phyloP scores from a whole-genome alignment of 495 filamentous ascomycete species.

The Penicillium odoratum region DNA sequence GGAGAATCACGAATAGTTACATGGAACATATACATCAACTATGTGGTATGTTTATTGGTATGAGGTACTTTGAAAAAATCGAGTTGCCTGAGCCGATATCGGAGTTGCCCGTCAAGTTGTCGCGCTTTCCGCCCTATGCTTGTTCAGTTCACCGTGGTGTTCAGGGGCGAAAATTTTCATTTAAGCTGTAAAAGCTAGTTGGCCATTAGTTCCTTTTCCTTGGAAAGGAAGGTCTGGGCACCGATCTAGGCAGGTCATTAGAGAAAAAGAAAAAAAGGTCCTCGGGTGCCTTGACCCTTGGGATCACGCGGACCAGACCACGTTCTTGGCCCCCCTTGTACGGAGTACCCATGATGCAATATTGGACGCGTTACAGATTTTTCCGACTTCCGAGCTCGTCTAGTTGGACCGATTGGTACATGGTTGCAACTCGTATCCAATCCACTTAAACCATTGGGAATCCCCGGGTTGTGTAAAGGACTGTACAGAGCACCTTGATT shows the following conservation, averaged over 20 bases:
- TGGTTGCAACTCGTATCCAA: not conserved
- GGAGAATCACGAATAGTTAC: slow-evolving; percentile 8
- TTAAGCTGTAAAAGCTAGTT: not conserved
- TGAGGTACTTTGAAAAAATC: too few species aligned
- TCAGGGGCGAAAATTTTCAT: slow-evolving; percentile 11
- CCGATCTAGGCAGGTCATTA: slow-evolving; percentile 5
- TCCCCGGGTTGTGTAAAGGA: not conserved
- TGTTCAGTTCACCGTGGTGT: slow-evolving; percentile 21
- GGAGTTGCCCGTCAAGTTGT: slow-evolving; percentile 7
- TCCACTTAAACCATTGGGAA: slow-evolving; percentile 1
- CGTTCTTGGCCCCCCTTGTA: not conserved
- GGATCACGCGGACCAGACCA: slow-evolving; percentile 1
- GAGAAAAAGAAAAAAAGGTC: not conserved
- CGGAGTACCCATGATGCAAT: slow-evolving; percentile 15
- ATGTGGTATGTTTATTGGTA: too few species aligned
- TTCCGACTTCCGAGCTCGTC: slow-evolving; percentile 1
- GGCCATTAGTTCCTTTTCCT: not conserved
- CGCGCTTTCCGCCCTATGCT: slow-evolving; percentile 17
- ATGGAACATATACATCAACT: too few species aligned
- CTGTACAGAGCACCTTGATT: not conserved
- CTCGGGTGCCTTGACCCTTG: slow-evolving; percentile 3
- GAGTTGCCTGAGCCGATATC: slow-evolving; percentile 20
- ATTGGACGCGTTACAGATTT: slow-evolving; percentile 5
- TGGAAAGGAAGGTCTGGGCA: not conserved
- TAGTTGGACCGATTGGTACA: slow-evolving; percentile 5